Base-by-base conservation (phyloP, 2,329 filamentous ascomycete genomes). In the Colletotrichum sp. region DNA sequence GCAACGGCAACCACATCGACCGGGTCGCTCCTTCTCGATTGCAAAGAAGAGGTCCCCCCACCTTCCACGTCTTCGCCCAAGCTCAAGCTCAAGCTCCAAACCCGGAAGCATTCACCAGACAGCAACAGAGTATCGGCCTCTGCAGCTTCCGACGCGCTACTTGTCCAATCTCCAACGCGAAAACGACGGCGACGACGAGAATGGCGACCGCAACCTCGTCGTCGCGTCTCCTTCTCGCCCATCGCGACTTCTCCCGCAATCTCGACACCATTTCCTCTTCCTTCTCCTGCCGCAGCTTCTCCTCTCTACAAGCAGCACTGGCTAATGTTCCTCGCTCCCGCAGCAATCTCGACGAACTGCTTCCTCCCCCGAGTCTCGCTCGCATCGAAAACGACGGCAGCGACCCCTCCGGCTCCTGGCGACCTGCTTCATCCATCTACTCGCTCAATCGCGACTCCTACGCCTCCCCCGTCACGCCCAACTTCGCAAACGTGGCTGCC, bases 401-500 rank as follows among this genome's bases (percentile, higher is more conserved):
- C 71, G 71, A 28, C 32, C 30, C 24, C 16, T 52, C 66, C 26
- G 61, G n/a, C 13, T 16, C 18, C 57, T 77, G 78, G 72, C 78
- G 78, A 9, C 77, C 78, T 26, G 43, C 72, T 21, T 79, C 77
- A 13, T 74, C 76, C 57, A 52, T 77, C 60, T 75, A 77, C 69
- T 76, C 72, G 21, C 38, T 67, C 30, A 71, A 61, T 21, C 69
- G 48, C 57, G 63, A 72, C 55, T 63, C 67, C 67, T 57, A 60
- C n/a, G 24, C 55, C n/a, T 77, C 76, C 61, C 76, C 76, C 48
- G 43, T 75, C 26, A 38, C 74, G 21, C 70, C 71, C 58, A 57
- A 77, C 34, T 75, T 76, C 70, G 74, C 74, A 69, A 78, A 75
- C 76, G 67, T 79, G 77, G 77, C 78, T 76, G 43, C 76, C 76